A percentile compares a stretch with the other conserved stretches of the same genome.
phyloP scores from a whole-genome alignment of 2,329 filamentous ascomycete genomes.

The Pseudonectria buxi region DNA sequence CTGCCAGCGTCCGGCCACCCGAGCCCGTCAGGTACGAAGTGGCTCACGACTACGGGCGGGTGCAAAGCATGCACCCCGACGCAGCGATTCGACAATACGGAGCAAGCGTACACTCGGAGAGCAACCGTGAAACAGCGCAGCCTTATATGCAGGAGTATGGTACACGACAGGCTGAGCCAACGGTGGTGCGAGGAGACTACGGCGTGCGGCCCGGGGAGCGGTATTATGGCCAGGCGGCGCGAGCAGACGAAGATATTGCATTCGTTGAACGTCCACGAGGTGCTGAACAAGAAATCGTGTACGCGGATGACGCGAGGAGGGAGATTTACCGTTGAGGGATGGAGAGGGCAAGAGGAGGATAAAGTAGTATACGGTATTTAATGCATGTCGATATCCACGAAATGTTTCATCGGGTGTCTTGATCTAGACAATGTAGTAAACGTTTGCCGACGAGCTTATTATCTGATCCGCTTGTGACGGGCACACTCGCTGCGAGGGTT shows the following conservation, averaged over 20 bases:
- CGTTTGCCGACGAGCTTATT: too few species aligned
- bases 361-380: neutral
- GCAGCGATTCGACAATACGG: constrained; percentile 22
- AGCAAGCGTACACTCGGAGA: constrained; percentile 21
- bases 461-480: too few species aligned
- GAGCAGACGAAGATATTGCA: constrained; percentile 32
- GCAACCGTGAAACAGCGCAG: constrained; percentile 23
- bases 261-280: constrained; percentile 39
- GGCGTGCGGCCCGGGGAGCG: constrained; percentile 37
- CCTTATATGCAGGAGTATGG: constrained; percentile 28
- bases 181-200: constrained; percentile 26
- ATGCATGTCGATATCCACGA: too few species aligned
- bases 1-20: constrained; percentile 52
- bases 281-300: constrained; percentile 37
- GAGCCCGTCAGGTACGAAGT: constrained; percentile 38
- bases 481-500: too few species aligned
- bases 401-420: neutral
- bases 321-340: constrained; percentile 28
- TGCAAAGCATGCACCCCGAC: constrained; percentile 38
- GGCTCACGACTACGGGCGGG: constrained; percentile 35
- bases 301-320: constrained; percentile 34
- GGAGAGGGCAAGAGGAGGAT: neutral
- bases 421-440: neutral
- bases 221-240: constrained; percentile 34
- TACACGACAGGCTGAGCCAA: constrained; percentile 18